Base-by-base conservation (phyloP, 768 basidiomycete genomes). In the Hydnomerulius pinastri region DNA sequence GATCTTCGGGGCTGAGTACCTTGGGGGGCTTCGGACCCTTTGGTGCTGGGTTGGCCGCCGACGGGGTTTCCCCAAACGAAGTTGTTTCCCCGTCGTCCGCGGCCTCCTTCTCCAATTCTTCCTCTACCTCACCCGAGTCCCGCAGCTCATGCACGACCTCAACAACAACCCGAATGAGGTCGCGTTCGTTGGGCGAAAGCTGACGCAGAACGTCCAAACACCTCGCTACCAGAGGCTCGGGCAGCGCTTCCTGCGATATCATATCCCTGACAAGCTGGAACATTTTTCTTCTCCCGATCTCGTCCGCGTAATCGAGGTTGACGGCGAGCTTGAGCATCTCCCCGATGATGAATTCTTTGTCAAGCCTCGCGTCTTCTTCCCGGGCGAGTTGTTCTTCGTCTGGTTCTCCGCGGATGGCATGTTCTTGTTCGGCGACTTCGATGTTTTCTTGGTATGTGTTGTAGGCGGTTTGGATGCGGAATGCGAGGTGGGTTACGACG, bases 221-320 rank as follows among this genome's bases (percentile, higher is more conserved):
- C 42, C 76, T 76, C 2, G 85, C 76, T 35, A 94, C 75, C 18
- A 96, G 74, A 11, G 69, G 65, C 44, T 86, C 80, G 0, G 94
- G 91, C 1, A 98, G 77, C 0, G 68, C 62, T 12, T 85, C 79
- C 54, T 87, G 80, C 1, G 80, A 80, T 13, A 96, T 76, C 90
- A 98, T 95, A 42, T 87, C 83, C 18, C 92, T 83, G 58, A 95
- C 83, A 27, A 95, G 83, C 43, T 81, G 77, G 60, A 89, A 90
- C 86, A 94, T 93, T 69, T 88, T 89, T 51, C 92, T 72, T 51
- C 92, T 72, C 4, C 96, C 95, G 51, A 88, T 90, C 67, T 97
- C 93, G 70, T 98, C 96, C 0, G 85, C 81, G 59, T 95, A 98
- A 67, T 98, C 95, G 23, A 93, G 73, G 53, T 87, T 80, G 3